A percentile compares a stretch with the other conserved stretches of the same genome.
Conservation (phyloP, 345 rosid genomes). For the Melaleuca quinquenervia region DNA sequence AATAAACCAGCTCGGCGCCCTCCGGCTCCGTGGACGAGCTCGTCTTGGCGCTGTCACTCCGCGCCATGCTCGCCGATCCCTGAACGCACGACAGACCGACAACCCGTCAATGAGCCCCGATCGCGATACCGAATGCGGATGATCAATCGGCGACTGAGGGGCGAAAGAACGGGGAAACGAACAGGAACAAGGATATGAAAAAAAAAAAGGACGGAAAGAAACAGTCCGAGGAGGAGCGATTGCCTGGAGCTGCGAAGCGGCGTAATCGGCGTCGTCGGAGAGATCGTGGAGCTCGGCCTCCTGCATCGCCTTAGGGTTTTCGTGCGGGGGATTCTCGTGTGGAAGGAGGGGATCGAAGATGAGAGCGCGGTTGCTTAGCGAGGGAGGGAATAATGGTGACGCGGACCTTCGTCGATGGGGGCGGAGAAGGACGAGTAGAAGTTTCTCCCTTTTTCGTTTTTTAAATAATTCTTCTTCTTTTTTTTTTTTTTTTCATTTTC, state of each 20-base stretch:
- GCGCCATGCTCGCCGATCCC: slow-evolving; percentile 71
- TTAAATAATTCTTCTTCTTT: no score
- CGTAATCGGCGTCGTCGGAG: slow-evolving; percentile 97
- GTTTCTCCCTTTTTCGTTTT: no score
- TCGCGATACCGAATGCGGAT: neutral
- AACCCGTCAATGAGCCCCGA: neutral
- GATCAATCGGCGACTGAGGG: neutral
- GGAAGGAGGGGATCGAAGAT: neutral
- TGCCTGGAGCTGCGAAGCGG: slow-evolving; percentile 79
- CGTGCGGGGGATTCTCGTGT: neutral
- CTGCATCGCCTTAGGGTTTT: slow-evolving; percentile 33
- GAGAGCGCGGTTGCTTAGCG: neutral
- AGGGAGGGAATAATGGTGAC: neutral
- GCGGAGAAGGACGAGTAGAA: neutral
- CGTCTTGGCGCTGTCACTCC: slow-evolving; percentile 49
- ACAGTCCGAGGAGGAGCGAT: neutral
- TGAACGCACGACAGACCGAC: slow-evolving; percentile 1
- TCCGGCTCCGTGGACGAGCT: slow-evolving; percentile 55
- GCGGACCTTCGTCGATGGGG: neutral
- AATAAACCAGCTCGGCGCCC: slow-evolving; percentile 58
- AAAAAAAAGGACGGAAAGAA: neutral
- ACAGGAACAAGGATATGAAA: no score
- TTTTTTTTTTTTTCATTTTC: neutral
- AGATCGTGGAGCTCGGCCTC: slow-evolving; percentile 80
- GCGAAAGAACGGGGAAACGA: neutral